Evolutionary conservation across 2,329 filamentous ascomycete genomes (phyloP).

Genomic region (Eutypa lata): DNA sequence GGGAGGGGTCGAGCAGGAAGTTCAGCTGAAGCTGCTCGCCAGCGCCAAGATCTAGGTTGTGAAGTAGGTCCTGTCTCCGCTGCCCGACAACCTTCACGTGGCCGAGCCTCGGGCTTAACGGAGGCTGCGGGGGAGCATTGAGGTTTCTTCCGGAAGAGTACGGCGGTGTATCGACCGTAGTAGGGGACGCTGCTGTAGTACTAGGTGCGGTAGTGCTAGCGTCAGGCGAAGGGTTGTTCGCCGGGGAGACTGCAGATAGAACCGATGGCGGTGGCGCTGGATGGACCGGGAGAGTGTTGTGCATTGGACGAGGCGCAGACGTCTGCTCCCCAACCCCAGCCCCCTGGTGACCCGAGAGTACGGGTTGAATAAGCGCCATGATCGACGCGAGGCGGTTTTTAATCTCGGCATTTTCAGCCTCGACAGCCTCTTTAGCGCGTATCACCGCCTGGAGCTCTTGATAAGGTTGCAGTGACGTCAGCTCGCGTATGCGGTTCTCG

Average conservation of each 20-base stretch:
- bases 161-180: background rate
- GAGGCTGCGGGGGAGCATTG: conserved; percentile 10
- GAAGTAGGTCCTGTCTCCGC: conserved; percentile 47
- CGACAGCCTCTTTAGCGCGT: conserved; percentile 71
- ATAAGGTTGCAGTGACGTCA: conserved; percentile 78
- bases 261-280: conserved; percentile 14
- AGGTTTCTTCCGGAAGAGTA: background rate
- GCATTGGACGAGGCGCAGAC: conserved; percentile 3
- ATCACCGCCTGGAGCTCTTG: conserved; percentile 77
- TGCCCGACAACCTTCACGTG: conserved; percentile 37
- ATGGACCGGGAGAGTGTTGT: conserved; percentile 16
- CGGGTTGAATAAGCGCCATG: conserved; percentile 60
- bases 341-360: conserved; percentile 37
- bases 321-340: background rate
- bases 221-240: conserved; percentile 36
- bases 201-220: conserved; percentile 36
- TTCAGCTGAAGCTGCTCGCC: conserved; percentile 67
- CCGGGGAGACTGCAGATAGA: conserved; percentile 24
- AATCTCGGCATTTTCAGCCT: conserved; percentile 78
- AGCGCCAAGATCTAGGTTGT: conserved; percentile 57
- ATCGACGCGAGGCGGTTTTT: conserved; percentile 65
- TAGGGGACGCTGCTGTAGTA: conserved; percentile 22
- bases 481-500: conserved; percentile 68
- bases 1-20: conserved; percentile 64
- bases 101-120: conserved; percentile 20